Conservation (phyloP, 2,329 filamentous ascomycete species). For the Shiraia sp. region DNA sequence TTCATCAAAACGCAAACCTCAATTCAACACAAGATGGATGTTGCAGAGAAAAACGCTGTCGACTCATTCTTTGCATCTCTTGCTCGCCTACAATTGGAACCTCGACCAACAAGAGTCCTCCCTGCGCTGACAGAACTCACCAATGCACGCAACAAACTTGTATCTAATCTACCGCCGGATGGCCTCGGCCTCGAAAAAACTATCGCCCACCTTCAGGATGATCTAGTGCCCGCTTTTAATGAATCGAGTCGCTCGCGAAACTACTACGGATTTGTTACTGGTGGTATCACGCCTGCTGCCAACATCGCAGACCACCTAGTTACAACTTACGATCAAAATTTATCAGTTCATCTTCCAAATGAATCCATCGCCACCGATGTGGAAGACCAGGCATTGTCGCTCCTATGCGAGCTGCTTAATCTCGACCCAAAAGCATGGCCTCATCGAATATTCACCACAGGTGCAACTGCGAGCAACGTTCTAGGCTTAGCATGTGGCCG, state of each 20-base stretch:
- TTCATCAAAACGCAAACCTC: no score
- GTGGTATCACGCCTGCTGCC: constrained; percentile 77
- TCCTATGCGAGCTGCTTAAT: constrained; percentile 69
- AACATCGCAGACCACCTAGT: constrained; percentile 84
- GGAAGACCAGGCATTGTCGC: constrained; percentile 70
- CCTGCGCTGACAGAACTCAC: constrained; percentile 36
- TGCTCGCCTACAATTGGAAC: constrained; percentile 24
- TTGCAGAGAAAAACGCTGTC: constrained; percentile 14
- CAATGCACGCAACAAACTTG: constrained; percentile 41
- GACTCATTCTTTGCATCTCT: constrained; percentile 26
- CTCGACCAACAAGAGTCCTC: constrained; percentile 34
- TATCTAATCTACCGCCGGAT: constrained; percentile 37
- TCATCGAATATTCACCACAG: constrained; percentile 81
- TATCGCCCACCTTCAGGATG: constrained; percentile 49
- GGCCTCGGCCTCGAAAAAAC: constrained; percentile 52
- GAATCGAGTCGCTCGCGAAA: constrained; percentile 57
- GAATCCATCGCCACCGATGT: constrained; percentile 77
- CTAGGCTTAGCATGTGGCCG: constrained; percentile 71
- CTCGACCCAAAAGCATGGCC: constrained; percentile 63
- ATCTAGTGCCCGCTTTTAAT: constrained; percentile 64
- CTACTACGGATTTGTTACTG: constrained; percentile 87
- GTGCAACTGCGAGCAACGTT: constrained; percentile 67
- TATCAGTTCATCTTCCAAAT: constrained; percentile 76
- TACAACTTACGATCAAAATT: constrained; percentile 79
- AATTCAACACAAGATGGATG: constrained; percentile 13